Percentiles rank a stretch among this genome's conserved stretches.
phyloP scores from a whole-genome alignment of 805 yeast genomes.

The Teunomyces gatunensis region DNA sequence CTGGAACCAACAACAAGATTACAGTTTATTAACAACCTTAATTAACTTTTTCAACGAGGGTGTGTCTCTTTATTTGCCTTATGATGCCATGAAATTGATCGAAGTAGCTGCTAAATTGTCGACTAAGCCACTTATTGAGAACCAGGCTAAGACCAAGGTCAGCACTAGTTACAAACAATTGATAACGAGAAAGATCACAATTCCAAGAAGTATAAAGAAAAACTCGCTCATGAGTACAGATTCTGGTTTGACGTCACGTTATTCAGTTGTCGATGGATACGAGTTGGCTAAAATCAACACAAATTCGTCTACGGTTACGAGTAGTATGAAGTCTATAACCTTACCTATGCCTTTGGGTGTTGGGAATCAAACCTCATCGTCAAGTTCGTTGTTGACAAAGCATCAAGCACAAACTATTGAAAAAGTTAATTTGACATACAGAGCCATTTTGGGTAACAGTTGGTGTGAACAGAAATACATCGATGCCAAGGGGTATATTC shows the following conservation, averaged over 20 bases:
- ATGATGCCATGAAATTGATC: constrained; percentile 60
- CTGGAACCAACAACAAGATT: constrained; percentile 71
- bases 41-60: constrained; percentile 80
- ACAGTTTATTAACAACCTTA: constrained; percentile 60
- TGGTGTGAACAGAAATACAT: constrained; percentile 41
- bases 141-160: constrained; percentile 16
- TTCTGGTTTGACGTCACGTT: constrained; percentile 24
- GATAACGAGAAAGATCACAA: constrained; percentile 50
- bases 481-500: constrained; percentile 27
- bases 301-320: constrained; percentile 42
- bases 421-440: constrained; percentile 48
- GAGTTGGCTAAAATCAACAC: constrained; percentile 52
- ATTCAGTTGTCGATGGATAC: constrained; percentile 56
- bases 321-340: constrained; percentile 39
- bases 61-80: constrained; percentile 56
- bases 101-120: constrained; percentile 63
- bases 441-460: constrained; percentile 49
- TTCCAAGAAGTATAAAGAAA: constrained; percentile 34
- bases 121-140: constrained; percentile 51
- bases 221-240: constrained; percentile 27
- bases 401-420: constrained; percentile 46
- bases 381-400: constrained; percentile 36
- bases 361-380: constrained; percentile 40
- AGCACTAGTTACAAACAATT: constrained; percentile 39
- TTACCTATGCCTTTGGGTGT: constrained; percentile 38